Conservation (phyloP, 2,329 filamentous ascomycete genomes). For the Clonostachys chloroleuca region DNA sequence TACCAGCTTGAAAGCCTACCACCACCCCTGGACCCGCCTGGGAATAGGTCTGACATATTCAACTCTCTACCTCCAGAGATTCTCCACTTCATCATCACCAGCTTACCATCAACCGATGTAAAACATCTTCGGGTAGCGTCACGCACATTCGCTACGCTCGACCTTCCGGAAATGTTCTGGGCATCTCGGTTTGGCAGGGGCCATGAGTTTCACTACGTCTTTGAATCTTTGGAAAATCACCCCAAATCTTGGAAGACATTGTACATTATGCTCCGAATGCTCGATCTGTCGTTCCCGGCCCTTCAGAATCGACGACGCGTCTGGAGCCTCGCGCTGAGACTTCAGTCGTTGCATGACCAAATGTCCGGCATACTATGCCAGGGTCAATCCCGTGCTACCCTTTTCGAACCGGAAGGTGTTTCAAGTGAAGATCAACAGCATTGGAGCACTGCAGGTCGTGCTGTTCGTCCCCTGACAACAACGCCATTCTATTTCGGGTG, state of each 20-base stretch:
- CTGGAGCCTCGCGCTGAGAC: background rate
- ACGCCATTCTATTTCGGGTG: background rate
- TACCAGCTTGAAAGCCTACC: background rate
- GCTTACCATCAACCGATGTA: background rate
- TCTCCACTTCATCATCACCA: background rate
- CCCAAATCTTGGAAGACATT: background rate
- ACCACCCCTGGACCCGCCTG: too few relatives aligned
- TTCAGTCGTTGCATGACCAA: background rate
- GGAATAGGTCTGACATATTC: too few relatives aligned
- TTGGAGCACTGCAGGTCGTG: too few relatives aligned
- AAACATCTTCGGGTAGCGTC: background rate
- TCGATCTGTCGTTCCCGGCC: background rate
- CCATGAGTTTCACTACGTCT: background rate
- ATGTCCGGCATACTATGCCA: background rate
- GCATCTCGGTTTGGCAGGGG: background rate
- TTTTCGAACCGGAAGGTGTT: background rate
- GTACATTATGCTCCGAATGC: background rate
- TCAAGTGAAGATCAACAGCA: too few relatives aligned
- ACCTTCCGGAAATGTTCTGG: background rate
- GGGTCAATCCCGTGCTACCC: background rate
- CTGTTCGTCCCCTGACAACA: background rate
- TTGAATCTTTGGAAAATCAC: background rate
- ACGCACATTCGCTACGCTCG: background rate
- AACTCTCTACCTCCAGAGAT: background rate
- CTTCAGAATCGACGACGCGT: background rate